A percentile compares a stretch with the other conserved stretches of the same genome.
phyloP scores from a whole-genome alignment of 1,284 basidiomycete species.

The Caloboletus inedulis region DNA sequence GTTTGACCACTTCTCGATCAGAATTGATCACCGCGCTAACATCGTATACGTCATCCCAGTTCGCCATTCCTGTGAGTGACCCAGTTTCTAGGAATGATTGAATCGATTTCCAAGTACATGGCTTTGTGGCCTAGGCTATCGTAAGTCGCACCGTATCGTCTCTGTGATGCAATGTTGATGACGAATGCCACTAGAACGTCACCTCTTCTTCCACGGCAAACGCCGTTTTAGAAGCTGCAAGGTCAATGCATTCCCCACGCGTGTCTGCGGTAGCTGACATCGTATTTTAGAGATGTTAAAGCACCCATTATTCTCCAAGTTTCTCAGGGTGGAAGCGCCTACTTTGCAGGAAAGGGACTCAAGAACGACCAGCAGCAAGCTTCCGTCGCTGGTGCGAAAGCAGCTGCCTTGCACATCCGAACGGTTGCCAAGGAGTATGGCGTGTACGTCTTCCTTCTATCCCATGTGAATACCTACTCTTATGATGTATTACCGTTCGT shows the following conservation, averaged over 20 bases:
- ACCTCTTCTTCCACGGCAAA: slow-evolving; percentile 77
- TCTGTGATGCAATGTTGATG: slow-evolving; percentile 3
- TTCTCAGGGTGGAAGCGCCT: slow-evolving; percentile 95
- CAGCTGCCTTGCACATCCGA: slow-evolving; percentile 92
- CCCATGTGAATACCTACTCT: background rate
- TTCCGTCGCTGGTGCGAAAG: slow-evolving; percentile 90
- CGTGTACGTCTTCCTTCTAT: slow-evolving; percentile 57
- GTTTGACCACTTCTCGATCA: slow-evolving; percentile 3
- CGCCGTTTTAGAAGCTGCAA: slow-evolving; percentile 73
- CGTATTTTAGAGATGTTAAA: slow-evolving; percentile 70
- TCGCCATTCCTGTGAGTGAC: slow-evolving; percentile 64
- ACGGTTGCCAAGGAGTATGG: slow-evolving; percentile 87
- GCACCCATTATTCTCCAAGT: slow-evolving; percentile 97
- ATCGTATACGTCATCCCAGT: slow-evolving; percentile 37
- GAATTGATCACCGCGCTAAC: background rate
- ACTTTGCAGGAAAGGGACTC: slow-evolving; percentile 96
- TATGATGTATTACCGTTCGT: slow-evolving; percentile 4
- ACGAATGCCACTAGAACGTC: slow-evolving; percentile 46
- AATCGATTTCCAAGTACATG: background rate
- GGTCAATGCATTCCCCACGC: slow-evolving; percentile 35
- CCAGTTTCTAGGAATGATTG: background rate
- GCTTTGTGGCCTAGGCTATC: slow-evolving; percentile 46
- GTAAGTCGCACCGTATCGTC: slow-evolving; percentile 40
- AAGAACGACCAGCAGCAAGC: slow-evolving; percentile 95
- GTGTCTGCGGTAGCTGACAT: slow-evolving; percentile 8